Evolutionary conservation across 2,329 filamentous ascomycete genomes (phyloP), one percentile per base, ranked within the genome.

Genomic region (Chrysoporthe cubensis): DNA sequence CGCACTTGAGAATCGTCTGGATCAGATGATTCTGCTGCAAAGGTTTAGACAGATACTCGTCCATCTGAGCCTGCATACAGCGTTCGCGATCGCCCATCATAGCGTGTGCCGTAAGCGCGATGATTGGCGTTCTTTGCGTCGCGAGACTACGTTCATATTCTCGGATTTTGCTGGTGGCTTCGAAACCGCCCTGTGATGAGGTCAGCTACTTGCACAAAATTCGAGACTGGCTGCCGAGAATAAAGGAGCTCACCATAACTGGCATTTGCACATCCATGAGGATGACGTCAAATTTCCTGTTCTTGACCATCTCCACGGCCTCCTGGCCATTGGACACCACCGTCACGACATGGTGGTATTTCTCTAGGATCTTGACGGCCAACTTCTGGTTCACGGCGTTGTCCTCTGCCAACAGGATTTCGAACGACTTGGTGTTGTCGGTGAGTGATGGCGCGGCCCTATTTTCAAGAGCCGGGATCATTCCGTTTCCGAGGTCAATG

Each of bases 221-320:
- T 26, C 34, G 46, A 40, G n/a, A 52, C 67, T 62, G 43, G 21
- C 5, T 21, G 18, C 34, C 37, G n/a, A 21, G 52, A 63, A 46
- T 54, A 64, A 57, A 70, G 64, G n/a, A 44, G 69, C 88, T 82
- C 81, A 92, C 90, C 94, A 98, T 98, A 75, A 98, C 92, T n/a
- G 96, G 96, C 96, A 99, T 99, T 78, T 98, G 96, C 21, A 99
- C 96, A 77, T 99, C 96, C 96, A 99, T 99, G 61, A 99, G 86
- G 71, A 99, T 96, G 70, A 97, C 93, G 78, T 99, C 96, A 78
- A 96, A 99, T 77, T 93, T 91, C 81, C 91, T 95, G 77, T 90
- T 88, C 84, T 96, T 94, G 73, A 97, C 90, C n/a, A 92, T 90
- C 76, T 97, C 92, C 16, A 98, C 89, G 1, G 96, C 96, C 76